Percentiles rank a stretch among this genome's conserved stretches.
Evolutionary conservation across 805 yeast species (phyloP).

Genomic region (Myxozyma sirexii): DNA sequence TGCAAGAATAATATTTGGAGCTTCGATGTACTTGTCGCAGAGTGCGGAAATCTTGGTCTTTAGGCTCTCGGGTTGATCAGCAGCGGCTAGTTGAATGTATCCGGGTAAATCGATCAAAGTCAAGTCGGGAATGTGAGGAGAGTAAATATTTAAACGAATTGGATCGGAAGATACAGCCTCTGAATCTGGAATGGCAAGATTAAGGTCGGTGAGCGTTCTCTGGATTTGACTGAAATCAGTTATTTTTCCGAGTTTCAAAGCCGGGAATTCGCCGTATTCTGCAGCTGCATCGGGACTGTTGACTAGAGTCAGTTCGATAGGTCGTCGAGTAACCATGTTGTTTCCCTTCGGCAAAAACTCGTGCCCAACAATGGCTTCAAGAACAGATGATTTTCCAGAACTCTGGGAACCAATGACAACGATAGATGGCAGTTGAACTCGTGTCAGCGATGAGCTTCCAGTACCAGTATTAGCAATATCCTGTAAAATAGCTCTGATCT

Average conservation of each 20-base stretch:
- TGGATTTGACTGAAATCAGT: conserved; percentile 90
- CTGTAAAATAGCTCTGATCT: conserved; percentile 77
- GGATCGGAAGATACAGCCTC: conserved; percentile 94
- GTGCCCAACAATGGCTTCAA: conserved; percentile 96
- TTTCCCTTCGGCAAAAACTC: conserved; percentile 96
- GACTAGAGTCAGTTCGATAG: conserved; percentile 89
- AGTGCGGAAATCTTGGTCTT: conserved; percentile 76
- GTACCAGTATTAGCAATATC: conserved; percentile 76
- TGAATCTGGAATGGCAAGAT: conserved; percentile 84
- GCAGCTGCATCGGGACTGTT: conserved; percentile 82
- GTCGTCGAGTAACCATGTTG: conserved; percentile 97
- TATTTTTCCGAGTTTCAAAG: conserved; percentile 74
- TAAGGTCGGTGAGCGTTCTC: conserved; percentile 79
- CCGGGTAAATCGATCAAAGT: conserved; percentile 97
- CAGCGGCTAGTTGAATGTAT: conserved; percentile 93
- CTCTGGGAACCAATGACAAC: conserved; percentile 98
- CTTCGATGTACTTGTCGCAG: conserved; percentile 82
- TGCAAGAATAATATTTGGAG: conserved; percentile 92
- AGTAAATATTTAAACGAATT: conserved; percentile 84
- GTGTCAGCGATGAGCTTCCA: conserved; percentile 19
- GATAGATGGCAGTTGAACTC: conserved; percentile 82
- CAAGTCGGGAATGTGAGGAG: conserved; percentile 88
- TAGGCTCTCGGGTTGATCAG: conserved; percentile 87
- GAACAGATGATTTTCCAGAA: conserved; percentile 94
- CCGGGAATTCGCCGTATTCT: conserved; percentile 92